Evolutionary conservation across 116 monocot genomes (phyloP), one percentile per base, ranked within the genome.

Genomic region (Trichopus zeylanicus): DNA sequence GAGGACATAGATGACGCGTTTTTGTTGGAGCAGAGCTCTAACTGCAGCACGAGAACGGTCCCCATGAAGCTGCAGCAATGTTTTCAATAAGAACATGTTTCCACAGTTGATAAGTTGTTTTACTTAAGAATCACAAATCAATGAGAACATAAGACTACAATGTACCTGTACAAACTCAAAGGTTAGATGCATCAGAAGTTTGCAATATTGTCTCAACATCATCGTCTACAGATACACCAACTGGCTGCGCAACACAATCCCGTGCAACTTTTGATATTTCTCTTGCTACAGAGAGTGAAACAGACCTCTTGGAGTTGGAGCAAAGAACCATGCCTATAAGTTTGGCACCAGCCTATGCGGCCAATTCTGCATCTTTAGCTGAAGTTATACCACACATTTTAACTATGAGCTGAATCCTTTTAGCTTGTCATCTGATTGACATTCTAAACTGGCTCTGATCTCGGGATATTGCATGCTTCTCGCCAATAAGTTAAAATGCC

Each of bases 161-260:
- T 18, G 10, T 53, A 81, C 92, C 71, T 92, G 92, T 15, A 84
- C 64, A 55, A 84, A 58, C 31, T 88, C 77, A n/a, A n/a, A 88
- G 60, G 46, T 72, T 59, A 7, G 71, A 63, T 60, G 69, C 47
- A 66, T 76, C 72, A 23, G 88, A 62, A 23, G 53, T 64, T 38
- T 59, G 42, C 31, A 93, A 60, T 49, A 93, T 88, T 26, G 77
- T 75, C 56, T 80, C 70, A 42, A 29, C 30, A 56, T 85, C 73
- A 70, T 93, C 93, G 46, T 93, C 88, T 2, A 93, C 88, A 73
- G 88, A 93, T 6, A 93, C 88, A 16, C 93, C 93, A 55, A 93
- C 88, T 32, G 88, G 77, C 35, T 74, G 49, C 18, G 88, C 88
- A 30, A 88, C 88, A 62, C 58, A 56, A 5, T 69, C 63, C 55